phyloP scores from a whole-genome alignment of 2,329 filamentous ascomycete species.

The Aspergillus ibericus region DNA sequence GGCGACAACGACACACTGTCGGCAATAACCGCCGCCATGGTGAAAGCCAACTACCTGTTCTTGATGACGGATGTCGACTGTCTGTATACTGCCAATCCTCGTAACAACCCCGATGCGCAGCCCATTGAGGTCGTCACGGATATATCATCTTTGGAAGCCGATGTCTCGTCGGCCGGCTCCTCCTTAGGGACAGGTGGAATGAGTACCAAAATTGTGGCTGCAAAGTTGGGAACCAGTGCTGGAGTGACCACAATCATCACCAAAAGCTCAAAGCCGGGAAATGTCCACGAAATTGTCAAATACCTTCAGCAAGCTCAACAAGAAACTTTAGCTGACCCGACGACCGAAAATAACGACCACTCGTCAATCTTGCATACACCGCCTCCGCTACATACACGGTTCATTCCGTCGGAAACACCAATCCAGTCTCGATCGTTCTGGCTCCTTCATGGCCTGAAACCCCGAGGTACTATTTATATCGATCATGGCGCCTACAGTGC shows the following conservation, averaged over 20 bases:
- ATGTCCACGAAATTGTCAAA: constrained; percentile 81
- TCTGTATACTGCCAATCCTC: constrained; percentile 92
- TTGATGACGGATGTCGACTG: constrained; percentile 99
- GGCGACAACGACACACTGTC: constrained; percentile 98
- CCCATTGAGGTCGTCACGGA: constrained; percentile 92
- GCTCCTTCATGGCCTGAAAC: constrained; percentile 87
- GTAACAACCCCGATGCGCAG: constrained; percentile 78
- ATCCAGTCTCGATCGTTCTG: constrained; percentile 96
- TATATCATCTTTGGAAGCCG: constrained; percentile 76
- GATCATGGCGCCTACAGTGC: constrained; percentile 85
- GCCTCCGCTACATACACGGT: constrained; percentile 82
- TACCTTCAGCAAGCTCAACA: constrained; percentile 68
- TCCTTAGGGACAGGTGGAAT: constrained; percentile 91
- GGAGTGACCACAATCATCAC: constrained; percentile 97
- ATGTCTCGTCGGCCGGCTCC: constrained; percentile 88
- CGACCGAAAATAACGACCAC: constrained; percentile 21
- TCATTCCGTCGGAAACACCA: constrained; percentile 78
- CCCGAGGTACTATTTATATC: constrained; percentile 89
- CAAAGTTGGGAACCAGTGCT: constrained; percentile 85
- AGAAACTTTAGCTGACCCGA: constrained; percentile 21
- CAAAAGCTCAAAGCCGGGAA: constrained; percentile 86
- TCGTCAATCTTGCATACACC: constrained; percentile 40
- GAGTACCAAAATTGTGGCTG: constrained; percentile 95
- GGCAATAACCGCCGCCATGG: constrained; percentile 95
- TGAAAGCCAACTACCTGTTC: constrained; percentile 93